phyloP scores from a whole-genome alignment of 768 basidiomycete species.

The Boletus barrowsii region DNA sequence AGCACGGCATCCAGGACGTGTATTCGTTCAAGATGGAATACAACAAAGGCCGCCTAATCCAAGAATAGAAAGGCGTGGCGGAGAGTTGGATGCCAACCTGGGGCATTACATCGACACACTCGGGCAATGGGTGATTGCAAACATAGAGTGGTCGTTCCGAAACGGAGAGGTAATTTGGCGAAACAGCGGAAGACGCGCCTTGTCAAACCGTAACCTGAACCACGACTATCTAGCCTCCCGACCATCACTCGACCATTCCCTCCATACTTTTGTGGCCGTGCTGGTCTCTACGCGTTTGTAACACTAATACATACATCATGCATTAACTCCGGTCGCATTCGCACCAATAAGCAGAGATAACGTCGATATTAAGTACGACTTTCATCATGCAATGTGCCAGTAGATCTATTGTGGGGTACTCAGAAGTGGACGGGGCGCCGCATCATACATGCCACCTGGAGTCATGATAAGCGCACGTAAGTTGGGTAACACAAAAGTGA shows the following conservation, averaged over 20 bases:
- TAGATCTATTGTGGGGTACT: conserved; percentile 12
- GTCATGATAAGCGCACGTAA: conserved; percentile 2
- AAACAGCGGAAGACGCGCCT: conserved; percentile 45
- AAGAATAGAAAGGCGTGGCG: conserved; percentile 48
- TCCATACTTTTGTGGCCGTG: background rate
- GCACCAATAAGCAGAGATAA: background rate
- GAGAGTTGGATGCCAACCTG: conserved; percentile 48
- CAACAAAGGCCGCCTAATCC: conserved; percentile 49
- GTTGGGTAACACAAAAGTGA: background rate
- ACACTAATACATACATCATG: conserved; percentile 12
- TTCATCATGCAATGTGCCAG: conserved; percentile 3
- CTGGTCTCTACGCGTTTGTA: background rate
- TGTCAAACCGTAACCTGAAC: conserved; percentile 10
- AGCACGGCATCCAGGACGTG: conserved; percentile 45
- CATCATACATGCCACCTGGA: background rate
- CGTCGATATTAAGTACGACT: conserved; percentile 6
- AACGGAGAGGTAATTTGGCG: conserved; percentile 65
- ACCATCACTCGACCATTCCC: background rate
- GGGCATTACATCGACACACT: conserved; percentile 52
- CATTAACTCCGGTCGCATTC: conserved; percentile 4
- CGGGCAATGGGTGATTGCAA: conserved; percentile 61
- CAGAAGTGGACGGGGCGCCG: conserved; percentile 1
- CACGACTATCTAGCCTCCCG: background rate
- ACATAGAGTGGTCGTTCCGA: conserved; percentile 69
- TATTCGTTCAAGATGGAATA: conserved; percentile 77